Conservation (phyloP, 108 stramenopile genomes). For the Cylindrotheca closterium region DNA sequence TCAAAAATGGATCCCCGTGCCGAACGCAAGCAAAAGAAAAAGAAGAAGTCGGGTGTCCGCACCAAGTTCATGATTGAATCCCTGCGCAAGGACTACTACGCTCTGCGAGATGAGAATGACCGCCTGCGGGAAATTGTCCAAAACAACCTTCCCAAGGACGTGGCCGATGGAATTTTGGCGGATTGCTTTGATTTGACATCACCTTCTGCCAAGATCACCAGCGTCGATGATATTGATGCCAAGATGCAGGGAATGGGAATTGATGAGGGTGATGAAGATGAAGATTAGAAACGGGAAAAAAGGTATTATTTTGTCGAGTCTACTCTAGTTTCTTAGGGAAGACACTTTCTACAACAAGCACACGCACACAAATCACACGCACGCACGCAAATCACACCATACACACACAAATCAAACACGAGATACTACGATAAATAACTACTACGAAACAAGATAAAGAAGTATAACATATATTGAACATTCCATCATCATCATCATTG, state of each 20-base stretch:
- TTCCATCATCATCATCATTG: no score
- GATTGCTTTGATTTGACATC: constrained; percentile 40
- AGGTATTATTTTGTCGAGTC: no score
- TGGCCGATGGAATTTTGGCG: constrained; percentile 30
- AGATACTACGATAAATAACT: no score
- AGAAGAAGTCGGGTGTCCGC: constrained; percentile 45
- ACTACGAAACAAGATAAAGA: no score
- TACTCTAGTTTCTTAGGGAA: no score
- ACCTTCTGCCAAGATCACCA: constrained; percentile 11
- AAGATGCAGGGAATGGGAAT: constrained; percentile 26
- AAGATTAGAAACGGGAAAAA: constrained; percentile 11
- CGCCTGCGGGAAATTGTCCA: constrained; percentile 40
- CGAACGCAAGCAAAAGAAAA: constrained; percentile 32
- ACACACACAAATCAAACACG: no score
- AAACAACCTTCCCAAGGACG: constrained; percentile 24
- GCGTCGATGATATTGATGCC: constrained; percentile 37
- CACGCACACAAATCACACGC: no score
- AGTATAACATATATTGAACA: no score
- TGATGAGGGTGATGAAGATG: constrained; percentile 39
- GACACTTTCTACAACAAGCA: no score
- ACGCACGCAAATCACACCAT: no score
- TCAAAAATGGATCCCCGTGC: neutral
- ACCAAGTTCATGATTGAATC: constrained; percentile 58
- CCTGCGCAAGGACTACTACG: constrained; percentile 42
- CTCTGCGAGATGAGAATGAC: constrained; percentile 46